These are phyloP conservation scores for Dorcoceras hygrometricum DNA, from an alignment of 257 asterid genomes.

Conservation along the genomic window DNA sequence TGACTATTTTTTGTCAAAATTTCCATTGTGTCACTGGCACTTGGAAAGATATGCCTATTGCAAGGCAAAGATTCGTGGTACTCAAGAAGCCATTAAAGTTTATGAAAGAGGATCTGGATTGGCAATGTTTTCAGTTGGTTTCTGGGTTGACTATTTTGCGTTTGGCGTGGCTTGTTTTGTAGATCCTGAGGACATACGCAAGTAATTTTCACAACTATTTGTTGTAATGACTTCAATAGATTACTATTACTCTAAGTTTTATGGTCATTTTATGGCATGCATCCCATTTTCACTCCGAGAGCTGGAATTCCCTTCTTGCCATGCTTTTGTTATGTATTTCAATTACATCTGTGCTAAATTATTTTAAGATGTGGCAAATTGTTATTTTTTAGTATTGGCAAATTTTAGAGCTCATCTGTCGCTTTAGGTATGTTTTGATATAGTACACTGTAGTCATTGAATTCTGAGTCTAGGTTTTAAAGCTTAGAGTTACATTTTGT, in stretches of 20 bases:
- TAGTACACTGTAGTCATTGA: background rate
- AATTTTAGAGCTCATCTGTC: background rate
- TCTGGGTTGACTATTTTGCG: slow-evolving; percentile 79
- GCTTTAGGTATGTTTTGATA: background rate
- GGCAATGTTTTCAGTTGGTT: slow-evolving; percentile 68
- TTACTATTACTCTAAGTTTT: slow-evolving; percentile 1
- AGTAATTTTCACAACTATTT: slow-evolving; percentile 43
- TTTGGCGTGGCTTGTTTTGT: slow-evolving; percentile 51
- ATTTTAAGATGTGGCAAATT: no score
- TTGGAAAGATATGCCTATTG: slow-evolving; percentile 73
- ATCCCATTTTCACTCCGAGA: slow-evolving; percentile 1
- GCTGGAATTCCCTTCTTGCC: background rate
- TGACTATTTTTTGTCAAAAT: slow-evolving; percentile 63
- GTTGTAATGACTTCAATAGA: background rate
- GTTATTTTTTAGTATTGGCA: background rate
- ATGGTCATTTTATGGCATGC: background rate
- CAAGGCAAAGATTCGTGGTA: slow-evolving; percentile 52
- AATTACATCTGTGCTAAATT: no score
- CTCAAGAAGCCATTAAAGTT: slow-evolving; percentile 60
- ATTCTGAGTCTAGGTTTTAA: background rate
- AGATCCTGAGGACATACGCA: slow-evolving; percentile 72
- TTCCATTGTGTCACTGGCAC: slow-evolving; percentile 89
- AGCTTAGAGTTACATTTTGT: slow-evolving; percentile 6
- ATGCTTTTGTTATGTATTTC: no score
- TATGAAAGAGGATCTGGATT: slow-evolving; percentile 59